phyloP scores from a whole-genome alignment of 257 asterid species.

The Gynochthodes officinalis region DNA sequence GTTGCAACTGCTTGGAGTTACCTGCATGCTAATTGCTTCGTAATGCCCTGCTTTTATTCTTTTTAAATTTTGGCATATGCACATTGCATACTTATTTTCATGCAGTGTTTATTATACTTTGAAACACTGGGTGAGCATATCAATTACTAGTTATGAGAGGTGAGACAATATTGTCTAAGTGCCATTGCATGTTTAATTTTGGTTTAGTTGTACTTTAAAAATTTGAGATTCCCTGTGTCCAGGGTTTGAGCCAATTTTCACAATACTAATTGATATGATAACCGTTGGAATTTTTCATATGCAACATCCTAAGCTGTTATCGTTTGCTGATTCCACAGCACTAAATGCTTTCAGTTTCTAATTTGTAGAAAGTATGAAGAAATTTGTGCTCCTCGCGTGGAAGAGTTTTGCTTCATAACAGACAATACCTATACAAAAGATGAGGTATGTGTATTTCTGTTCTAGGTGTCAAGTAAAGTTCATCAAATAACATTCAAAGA shows the following conservation, averaged over 20 bases:
- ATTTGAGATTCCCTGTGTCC: background rate
- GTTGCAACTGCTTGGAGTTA: constrained; percentile 92
- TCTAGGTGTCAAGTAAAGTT: background rate
- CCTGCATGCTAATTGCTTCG: constrained; percentile 99
- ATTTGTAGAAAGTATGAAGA: constrained; percentile 86
- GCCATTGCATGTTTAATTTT: background rate
- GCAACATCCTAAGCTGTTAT: background rate
- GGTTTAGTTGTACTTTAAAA: background rate
- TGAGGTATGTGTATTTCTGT: constrained; percentile 51
- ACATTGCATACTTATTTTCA: background rate
- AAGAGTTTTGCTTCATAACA: constrained; percentile 89
- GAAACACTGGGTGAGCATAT: too few relatives aligned
- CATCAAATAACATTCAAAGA: background rate
- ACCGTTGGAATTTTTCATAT: background rate
- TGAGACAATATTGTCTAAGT: background rate
- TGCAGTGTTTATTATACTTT: too few relatives aligned
- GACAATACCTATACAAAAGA: constrained; percentile 87
- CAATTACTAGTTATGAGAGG: background rate
- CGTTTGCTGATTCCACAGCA: constrained; percentile 8
- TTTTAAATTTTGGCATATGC: background rate
- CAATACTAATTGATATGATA: background rate
- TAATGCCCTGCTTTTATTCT: constrained; percentile 36
- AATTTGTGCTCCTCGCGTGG: constrained; percentile 92
- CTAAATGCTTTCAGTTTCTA: constrained; percentile 23
- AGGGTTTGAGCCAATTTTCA: background rate